A percentile compares a stretch with the other conserved stretches of the same genome.
phyloP scores from a whole-genome alignment of 371 early-diverging fungal species.

The Mitosporidium daphniae region DNA sequence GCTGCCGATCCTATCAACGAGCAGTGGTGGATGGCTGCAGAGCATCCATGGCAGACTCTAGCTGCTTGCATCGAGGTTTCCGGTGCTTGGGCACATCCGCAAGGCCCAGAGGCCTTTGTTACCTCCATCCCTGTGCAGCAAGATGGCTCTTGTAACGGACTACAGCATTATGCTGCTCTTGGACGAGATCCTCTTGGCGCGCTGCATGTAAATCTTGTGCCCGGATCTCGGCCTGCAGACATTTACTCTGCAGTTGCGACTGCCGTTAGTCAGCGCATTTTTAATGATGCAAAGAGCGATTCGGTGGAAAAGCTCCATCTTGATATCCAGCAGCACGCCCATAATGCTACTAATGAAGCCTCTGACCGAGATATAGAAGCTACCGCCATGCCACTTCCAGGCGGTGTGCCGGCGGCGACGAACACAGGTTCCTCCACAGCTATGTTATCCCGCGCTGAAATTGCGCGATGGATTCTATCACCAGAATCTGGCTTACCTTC shows the following conservation, averaged over 20 bases:
- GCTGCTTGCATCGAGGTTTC: constrained; percentile 51
- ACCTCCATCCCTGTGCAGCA: constrained; percentile 62
- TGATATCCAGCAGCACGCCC: too few species aligned
- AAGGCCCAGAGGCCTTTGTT: constrained; percentile 23
- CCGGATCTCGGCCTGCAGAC: constrained; percentile 42
- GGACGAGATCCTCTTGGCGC: constrained; percentile 74
- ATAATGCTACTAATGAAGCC: too few species aligned
- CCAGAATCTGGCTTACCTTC: too few species aligned
- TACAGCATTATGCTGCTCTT: constrained; percentile 89
- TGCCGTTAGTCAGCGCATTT: too few species aligned
- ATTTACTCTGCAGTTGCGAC: constrained; percentile 60
- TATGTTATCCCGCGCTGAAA: too few species aligned
- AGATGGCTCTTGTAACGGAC: constrained; percentile 88
- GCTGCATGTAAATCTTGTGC: constrained; percentile 44
- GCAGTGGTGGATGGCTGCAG: constrained; percentile 60
- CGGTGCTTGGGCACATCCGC: constrained; percentile 21
- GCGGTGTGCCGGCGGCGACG: too few species aligned
- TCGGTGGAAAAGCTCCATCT: too few species aligned
- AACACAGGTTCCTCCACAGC: too few species aligned
- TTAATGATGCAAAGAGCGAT: too few species aligned
- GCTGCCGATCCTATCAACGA: constrained; percentile 38
- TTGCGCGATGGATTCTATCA: too few species aligned
- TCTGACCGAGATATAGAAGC: too few species aligned
- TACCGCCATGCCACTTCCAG: too few species aligned
- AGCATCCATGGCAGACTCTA: constrained; percentile 67